These are phyloP conservation scores for Pseudogymnoascus sp. DNA, from an alignment of 2,329 filamentous ascomycete genomes.

Conservation along the genomic window DNA sequence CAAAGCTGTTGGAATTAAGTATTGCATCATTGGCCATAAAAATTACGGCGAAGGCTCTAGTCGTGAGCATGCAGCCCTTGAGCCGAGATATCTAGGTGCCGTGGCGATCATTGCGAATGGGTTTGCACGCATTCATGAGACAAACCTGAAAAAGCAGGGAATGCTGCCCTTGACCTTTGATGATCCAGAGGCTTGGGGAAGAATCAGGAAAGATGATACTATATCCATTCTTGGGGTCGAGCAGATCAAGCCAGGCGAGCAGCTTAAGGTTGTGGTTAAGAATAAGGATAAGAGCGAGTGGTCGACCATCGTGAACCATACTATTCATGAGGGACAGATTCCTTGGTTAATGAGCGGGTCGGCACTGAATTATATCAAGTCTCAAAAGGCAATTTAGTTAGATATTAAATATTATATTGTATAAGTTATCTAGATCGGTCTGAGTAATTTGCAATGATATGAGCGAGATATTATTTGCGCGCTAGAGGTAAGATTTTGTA, in stretches of 20 bases:
- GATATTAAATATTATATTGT: too few relatives aligned
- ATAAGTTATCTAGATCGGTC: too few relatives aligned
- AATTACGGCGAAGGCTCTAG: slow-evolving; percentile 25
- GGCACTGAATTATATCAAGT: slow-evolving; percentile 12
- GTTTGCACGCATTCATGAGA: slow-evolving; percentile 26
- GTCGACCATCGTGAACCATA: slow-evolving; percentile 11
- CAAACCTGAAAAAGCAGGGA: slow-evolving; percentile 26
- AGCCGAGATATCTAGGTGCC: slow-evolving; percentile 22
- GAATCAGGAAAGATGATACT: slow-evolving; percentile 13
- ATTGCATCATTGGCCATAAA: slow-evolving; percentile 29
- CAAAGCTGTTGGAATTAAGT: slow-evolving; percentile 19
- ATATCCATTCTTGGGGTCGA: slow-evolving; percentile 10
- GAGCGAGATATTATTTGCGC: too few relatives aligned
- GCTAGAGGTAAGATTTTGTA: too few relatives aligned
- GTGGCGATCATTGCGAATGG: slow-evolving; percentile 22
- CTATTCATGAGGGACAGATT: slow-evolving; percentile 12
- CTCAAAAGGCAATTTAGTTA: too few relatives aligned
- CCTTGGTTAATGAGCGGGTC: slow-evolving; percentile 10
- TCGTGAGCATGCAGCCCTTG: slow-evolving; percentile 25
- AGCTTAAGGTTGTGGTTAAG: slow-evolving; percentile 9
- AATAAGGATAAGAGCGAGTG: slow-evolving; percentile 9
- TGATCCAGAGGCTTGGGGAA: slow-evolving; percentile 15
- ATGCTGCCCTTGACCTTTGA: slow-evolving; percentile 24
- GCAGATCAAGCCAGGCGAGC: slow-evolving; percentile 6
- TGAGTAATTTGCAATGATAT: too few relatives aligned